Evolutionary conservation across 768 basidiomycete species (phyloP).

Genomic region (Boletus pseudo-olivaceus): DNA sequence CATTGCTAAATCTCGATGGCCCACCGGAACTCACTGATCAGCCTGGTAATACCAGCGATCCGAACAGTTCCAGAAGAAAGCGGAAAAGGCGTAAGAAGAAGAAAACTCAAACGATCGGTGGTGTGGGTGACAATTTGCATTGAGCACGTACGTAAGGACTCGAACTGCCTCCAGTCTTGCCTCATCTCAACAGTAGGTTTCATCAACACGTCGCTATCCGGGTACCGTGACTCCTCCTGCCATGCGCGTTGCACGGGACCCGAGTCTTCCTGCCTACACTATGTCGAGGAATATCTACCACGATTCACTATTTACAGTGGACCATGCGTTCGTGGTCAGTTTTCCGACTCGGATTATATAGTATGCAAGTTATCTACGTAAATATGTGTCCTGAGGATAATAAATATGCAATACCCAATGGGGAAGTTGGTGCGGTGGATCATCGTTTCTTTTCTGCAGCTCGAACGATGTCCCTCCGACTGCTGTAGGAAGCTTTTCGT

Average conservation of each 20-base stretch:
- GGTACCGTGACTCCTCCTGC: not conserved
- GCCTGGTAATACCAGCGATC: conserved; percentile 13
- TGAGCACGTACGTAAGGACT: conserved; percentile 17
- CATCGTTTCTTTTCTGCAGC: conserved; percentile 4
- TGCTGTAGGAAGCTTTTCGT: conserved; percentile 16
- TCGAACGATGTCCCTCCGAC: conserved; percentile 10
- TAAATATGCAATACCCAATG: conserved; percentile 15
- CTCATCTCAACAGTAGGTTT: not conserved
- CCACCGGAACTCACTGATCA: conserved; percentile 33
- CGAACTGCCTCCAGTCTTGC: not conserved
- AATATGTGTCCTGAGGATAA: conserved; percentile 15
- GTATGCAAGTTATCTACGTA: conserved; percentile 15
- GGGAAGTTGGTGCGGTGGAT: not conserved
- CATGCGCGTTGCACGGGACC: not conserved
- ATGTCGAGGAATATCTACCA: not conserved
- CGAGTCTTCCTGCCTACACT: not conserved
- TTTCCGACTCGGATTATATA: not conserved
- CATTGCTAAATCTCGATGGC: conserved; percentile 55
- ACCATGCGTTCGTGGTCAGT: not conserved
- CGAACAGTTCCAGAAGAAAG: conserved; percentile 47
- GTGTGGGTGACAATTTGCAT: conserved; percentile 15
- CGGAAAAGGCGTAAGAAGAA: conserved; percentile 53
- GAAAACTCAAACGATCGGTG: conserved; percentile 36
- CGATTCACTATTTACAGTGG: not conserved
- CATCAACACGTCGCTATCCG: conserved; percentile 3